These are phyloP conservation scores for Penicillium sp. DNA, from an alignment of 2,329 filamentous ascomycete genomes.

Conservation along the genomic window DNA sequence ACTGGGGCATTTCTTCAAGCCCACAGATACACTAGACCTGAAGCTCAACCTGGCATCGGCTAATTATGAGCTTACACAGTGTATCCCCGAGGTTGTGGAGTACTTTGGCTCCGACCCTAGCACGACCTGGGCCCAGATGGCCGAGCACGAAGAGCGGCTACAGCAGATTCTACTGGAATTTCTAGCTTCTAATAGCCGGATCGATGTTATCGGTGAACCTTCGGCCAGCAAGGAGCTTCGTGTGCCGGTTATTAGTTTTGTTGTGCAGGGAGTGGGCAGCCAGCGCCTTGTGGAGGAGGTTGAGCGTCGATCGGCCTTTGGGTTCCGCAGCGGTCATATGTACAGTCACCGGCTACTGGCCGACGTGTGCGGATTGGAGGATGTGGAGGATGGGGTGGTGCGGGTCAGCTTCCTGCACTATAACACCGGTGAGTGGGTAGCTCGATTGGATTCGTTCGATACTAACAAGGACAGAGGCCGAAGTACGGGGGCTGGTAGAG, in stretches of 20 bases:
- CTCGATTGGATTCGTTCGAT: neutral
- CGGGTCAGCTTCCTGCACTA: slow-evolving; percentile 72
- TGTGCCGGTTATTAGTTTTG: slow-evolving; percentile 67
- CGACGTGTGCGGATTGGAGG: slow-evolving; percentile 57
- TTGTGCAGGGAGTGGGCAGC: slow-evolving; percentile 56
- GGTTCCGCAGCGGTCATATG: slow-evolving; percentile 66
- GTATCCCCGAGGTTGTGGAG: slow-evolving; percentile 58
- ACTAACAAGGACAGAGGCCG: slow-evolving; percentile 18
- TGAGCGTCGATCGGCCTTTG: slow-evolving; percentile 58
- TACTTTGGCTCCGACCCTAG: slow-evolving; percentile 54
- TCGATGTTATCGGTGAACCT: slow-evolving; percentile 59
- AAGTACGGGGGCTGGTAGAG: slow-evolving; percentile 18
- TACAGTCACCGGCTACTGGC: slow-evolving; percentile 63
- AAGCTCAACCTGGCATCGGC: slow-evolving; percentile 67
- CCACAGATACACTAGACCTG: slow-evolving; percentile 56
- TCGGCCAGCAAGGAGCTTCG: slow-evolving; percentile 49
- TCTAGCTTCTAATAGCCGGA: slow-evolving; percentile 50
- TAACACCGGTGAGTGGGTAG: slow-evolving; percentile 57
- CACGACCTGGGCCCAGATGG: slow-evolving; percentile 52
- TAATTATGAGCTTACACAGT: slow-evolving; percentile 67
- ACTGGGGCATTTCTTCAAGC: slow-evolving; percentile 67
- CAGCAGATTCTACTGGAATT: slow-evolving; percentile 60
- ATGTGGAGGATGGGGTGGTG: slow-evolving; percentile 61
- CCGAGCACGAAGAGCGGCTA: slow-evolving; percentile 59
- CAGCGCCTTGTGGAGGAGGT: slow-evolving; percentile 60